Base-by-base conservation (phyloP, 192 early-diverging fungal species). In the Rhizoclosmatium sp. region DNA sequence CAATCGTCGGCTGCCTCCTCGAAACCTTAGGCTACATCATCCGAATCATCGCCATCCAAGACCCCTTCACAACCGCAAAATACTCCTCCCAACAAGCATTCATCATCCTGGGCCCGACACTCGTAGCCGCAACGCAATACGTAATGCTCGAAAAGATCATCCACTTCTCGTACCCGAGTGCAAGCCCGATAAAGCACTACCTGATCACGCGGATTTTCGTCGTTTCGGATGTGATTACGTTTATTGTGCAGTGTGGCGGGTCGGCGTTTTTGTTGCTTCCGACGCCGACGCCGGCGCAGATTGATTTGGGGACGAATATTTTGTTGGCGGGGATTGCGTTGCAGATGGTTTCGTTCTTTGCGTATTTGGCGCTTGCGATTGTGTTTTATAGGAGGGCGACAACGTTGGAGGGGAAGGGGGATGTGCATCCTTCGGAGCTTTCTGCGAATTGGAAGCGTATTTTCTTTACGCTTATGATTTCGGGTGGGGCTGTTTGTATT, bases 171-270 rank as follows among this genome's bases (percentile, higher is more conserved):
- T 66, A 78, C 78, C 21, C 78, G 1, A 16, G 46, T 44, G 69
- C 59, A 58, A 81, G 70, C 16, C 61, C 71, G 4, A 41, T 82
- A 49, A 40, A 45, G 3, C 58, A 54, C 19, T 45, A 31, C 2
- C 56, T 79, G 5, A 75, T 82, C 16, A 62, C 81, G 4, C 51
- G 49, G 31, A 78, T 81, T 41, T 82, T 82, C 47, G 78, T 82
- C n/a, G 46, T 54, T 31, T n/a, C 48, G 21, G 81, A 82, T 65
- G 16, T 64, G 23, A 46, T 81, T 41, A 45, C 71, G 1, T 82
- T 82, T 60, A 46, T 81, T 0, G 72, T 82, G 1, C 78, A 82
- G 60, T 39, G 51, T 41, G 2, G 58, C 19, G 81, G 80, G n/a
- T 81, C 67, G n/a, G 66, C 59, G 45, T 31, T 82, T 31, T 70